Percentiles rank a stretch among this genome's conserved stretches.
These are phyloP conservation scores for Torrubiella hemipterigena DNA, from an alignment of 2,329 filamentous ascomycete species.

Conservation along the genomic window DNA sequence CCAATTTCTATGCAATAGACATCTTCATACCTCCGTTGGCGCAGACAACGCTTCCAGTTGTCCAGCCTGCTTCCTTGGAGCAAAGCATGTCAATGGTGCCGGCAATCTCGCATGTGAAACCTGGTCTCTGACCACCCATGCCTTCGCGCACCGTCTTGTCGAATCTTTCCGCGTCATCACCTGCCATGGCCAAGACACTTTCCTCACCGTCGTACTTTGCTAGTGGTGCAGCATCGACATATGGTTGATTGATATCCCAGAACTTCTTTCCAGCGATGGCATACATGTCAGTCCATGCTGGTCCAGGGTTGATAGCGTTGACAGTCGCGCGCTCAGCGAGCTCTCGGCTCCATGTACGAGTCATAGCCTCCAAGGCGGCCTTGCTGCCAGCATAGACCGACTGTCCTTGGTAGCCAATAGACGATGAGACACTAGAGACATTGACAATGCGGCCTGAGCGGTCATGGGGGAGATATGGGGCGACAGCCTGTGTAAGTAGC, in stretches of 20 bases:
- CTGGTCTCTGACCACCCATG: slow-evolving; percentile 21
- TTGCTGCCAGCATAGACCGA: slow-evolving; percentile 38
- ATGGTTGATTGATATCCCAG: slow-evolving; percentile 25
- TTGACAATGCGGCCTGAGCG: slow-evolving; percentile 46
- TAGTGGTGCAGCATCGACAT: slow-evolving; percentile 22
- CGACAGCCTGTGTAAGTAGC: slow-evolving; percentile 57
- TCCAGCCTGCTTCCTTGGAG: slow-evolving; percentile 53
- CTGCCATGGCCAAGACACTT: slow-evolving; percentile 16
- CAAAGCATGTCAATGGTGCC: slow-evolving; percentile 62
- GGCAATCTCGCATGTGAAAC: slow-evolving; percentile 44
- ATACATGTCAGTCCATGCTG: slow-evolving; percentile 31
- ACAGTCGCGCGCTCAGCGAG: slow-evolving; percentile 35
- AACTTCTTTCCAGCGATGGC: slow-evolving; percentile 19
- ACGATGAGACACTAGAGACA: slow-evolving; percentile 32
- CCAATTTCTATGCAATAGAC: slow-evolving; percentile 21
- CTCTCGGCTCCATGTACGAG: slow-evolving; percentile 37
- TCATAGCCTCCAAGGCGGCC: slow-evolving; percentile 40
- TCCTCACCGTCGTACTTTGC: slow-evolving; percentile 20
- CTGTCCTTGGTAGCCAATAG: slow-evolving; percentile 32
- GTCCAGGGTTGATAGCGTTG: slow-evolving; percentile 39
- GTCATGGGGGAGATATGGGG: slow-evolving; percentile 56
- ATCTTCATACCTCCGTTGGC: slow-evolving; percentile 47
- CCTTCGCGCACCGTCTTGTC: slow-evolving; percentile 18
- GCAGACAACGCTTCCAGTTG: slow-evolving; percentile 59
- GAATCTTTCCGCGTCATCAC: slow-evolving; percentile 18